Percentiles rank a stretch among this genome's conserved stretches.
Evolutionary conservation across 2,329 filamentous ascomycete genomes (phyloP).

Genomic region (Paraphoma sp.): DNA sequence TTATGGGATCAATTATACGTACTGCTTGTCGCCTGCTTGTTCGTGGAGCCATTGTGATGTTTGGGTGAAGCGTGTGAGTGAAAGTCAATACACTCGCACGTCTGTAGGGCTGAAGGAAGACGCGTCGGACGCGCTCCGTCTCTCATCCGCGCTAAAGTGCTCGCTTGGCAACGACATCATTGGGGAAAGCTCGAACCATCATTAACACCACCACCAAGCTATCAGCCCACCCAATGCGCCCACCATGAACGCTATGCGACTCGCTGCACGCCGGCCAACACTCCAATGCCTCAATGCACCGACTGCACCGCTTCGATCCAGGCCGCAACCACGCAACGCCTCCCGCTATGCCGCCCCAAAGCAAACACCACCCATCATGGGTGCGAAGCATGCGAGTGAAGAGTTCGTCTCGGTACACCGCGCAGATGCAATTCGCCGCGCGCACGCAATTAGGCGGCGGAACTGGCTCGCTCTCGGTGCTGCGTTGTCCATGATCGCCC

Average conservation of each 20-base stretch:
- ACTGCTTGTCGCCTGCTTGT: conserved; percentile 3
- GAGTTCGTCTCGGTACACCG: conserved; percentile 45
- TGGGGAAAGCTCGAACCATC: conserved; percentile 1
- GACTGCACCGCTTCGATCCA: conserved; percentile 15
- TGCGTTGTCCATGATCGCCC: conserved; percentile 45
- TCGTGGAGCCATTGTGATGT: conserved; percentile 9
- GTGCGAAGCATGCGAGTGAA: conserved; percentile 15
- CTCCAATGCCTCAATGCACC: conserved; percentile 36
- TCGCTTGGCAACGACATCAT: conserved; percentile 30
- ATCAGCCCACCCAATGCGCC: conserved; percentile 10
- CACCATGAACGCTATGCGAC: conserved; percentile 40
- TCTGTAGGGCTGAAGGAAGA: conserved; percentile 20
- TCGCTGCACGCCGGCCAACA: conserved; percentile 36
- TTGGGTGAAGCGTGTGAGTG: background rate
- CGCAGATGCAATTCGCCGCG: conserved; percentile 37
- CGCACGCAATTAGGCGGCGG: conserved; percentile 29
- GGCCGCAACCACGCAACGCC: conserved; percentile 22
- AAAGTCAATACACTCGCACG: background rate
- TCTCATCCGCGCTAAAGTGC: conserved; percentile 7
- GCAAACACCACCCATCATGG: background rate
- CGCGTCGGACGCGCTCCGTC: conserved; percentile 18
- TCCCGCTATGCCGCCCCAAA: conserved; percentile 19
- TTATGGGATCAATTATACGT: background rate
- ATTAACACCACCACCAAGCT: conserved; percentile 1
- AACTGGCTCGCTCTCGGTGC: conserved; percentile 46